Evolutionary conservation across 1,139 yeast genomes (phyloP), one percentile per base, ranked within the genome.

Genomic region (Spathaspora sp.): DNA sequence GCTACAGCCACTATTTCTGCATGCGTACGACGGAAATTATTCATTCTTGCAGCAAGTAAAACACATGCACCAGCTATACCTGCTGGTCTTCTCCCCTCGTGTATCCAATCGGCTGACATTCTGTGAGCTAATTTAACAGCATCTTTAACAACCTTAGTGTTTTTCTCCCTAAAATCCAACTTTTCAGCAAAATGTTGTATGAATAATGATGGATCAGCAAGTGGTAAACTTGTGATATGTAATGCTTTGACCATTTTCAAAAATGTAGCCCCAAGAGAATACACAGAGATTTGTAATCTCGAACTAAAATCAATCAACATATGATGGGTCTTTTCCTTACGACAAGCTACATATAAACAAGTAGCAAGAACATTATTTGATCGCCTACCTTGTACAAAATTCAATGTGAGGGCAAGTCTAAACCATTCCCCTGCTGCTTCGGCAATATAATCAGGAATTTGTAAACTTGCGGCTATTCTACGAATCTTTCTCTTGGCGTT

Each of bases 11-110:
- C 97, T 47, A 95, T 86, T 61, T 95, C 98, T 1, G 93, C 82
- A 65, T 93, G 97, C 4, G 96, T 86, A 58, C 98, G 76, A 57
- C 97, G 78, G 62, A 88, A 84, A 59, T 91, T 91, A 66, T 93
- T 93, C 98, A 93, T 93, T 65, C 99, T 78, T 3, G 97, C 93
- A 0, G 99, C 99, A 44, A 93, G 69, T 43, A 95, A 65, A 2
- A 93, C 78, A 65, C 98, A 90, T 0, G 99, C 99, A 25, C 99
- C 99, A 0, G 99, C 99, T 44, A 93, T 81, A 59, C 99, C 99
- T 0, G 99, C 98, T 0, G 99, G 99, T 51, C 99, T 78, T 61
- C 99, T 80, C 29, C 99, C 99, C 64, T 89, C 95, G 60, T 86
- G 88, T 53, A 93, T 87, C 97, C 98, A 93, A 62, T 93, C 99